Evolutionary conservation across 441 rosid species (phyloP), one percentile per base, ranked within the genome.

Genomic region (Sinapis alba): DNA sequence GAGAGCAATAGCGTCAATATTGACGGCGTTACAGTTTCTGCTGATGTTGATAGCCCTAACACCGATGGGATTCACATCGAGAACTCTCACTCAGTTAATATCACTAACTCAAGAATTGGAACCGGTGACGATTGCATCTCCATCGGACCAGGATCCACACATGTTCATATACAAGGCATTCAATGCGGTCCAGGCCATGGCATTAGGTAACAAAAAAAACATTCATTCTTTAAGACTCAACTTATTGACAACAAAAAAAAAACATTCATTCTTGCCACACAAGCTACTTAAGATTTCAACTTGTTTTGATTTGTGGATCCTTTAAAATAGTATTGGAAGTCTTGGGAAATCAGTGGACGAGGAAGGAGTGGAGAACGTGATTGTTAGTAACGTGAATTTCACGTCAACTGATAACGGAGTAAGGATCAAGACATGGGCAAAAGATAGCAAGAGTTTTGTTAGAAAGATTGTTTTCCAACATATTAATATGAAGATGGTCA

Each of bases 61-160:
- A 92, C 93, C 0, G 97, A 92, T 5, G 97, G 97, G 6, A 86
- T 92, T 65, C 98, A 92, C 41, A 80, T 92, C 2, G 72, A 81
- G 15, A 45, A 16, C 23, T 90, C 96, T 4, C 76, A 59, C 5
- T 81, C 81, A 4, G 89, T 92, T 61, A 76, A 80, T 1, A 82
- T 92, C 27, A 51, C 78, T 23, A 85, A 83, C 78, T 79, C 92
- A 0, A 83, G 50, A 76, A 90, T 90, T 5, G 80, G 64, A 75
- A 86, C 90, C 0, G 88, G 90, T 0, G 90, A 86, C 6, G 88
- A 86, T 30, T 86, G 89, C 50, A 64, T 86, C 79, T 81, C 89
- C 0, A 68, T 86, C 1, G 85, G 87, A 57, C 87, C 86, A 12
- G 88, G 88, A 23, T 77, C 88, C 16, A 65, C 62, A n/a, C 13